Conservation (phyloP, 2,329 filamentous ascomycete genomes). For the Madurella fahalii region DNA sequence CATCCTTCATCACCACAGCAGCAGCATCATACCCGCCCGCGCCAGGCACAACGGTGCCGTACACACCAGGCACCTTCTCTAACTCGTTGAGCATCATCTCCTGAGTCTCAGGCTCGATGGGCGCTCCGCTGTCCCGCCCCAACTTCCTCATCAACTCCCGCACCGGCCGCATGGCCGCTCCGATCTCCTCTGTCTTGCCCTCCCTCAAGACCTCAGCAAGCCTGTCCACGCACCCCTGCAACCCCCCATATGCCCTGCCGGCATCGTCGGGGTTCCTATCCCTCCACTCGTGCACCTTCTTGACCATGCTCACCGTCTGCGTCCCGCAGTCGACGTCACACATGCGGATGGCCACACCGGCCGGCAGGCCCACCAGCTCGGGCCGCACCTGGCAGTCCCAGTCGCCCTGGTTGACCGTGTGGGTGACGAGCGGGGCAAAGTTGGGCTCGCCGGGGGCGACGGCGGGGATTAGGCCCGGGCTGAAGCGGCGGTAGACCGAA, state of each 20-base stretch:
- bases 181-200: slow-evolving; percentile 41
- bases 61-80: slow-evolving; percentile 66
- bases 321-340: slow-evolving; percentile 95
- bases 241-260: slow-evolving; percentile 64
- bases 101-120: slow-evolving; percentile 85
- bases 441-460: slow-evolving; percentile 61
- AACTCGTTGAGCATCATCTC: slow-evolving; percentile 78
- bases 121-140: slow-evolving; percentile 69
- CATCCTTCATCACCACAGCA: slow-evolving; percentile 72
- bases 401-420: slow-evolving; percentile 44
- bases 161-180: slow-evolving; percentile 45
- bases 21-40: slow-evolving; percentile 93
- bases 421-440: slow-evolving; percentile 63
- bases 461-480: slow-evolving; percentile 64
- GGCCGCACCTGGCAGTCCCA: slow-evolving; percentile 82
- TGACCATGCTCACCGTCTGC: slow-evolving; percentile 93
- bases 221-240: slow-evolving; percentile 71
- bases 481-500: slow-evolving; percentile 89
- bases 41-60: slow-evolving; percentile 88
- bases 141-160: slow-evolving; percentile 69
- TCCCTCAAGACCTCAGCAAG: slow-evolving; percentile 62
- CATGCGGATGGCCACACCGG: slow-evolving; percentile 76
- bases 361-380: slow-evolving; percentile 65
- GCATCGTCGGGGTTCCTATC: slow-evolving; percentile 60
- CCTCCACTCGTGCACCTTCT: slow-evolving; percentile 81